Evolutionary conservation across 371 early-diverging fungal genomes (phyloP), one percentile per base, ranked within the genome.

Genomic region (Thermomucor indicae-seudaticae): DNA sequence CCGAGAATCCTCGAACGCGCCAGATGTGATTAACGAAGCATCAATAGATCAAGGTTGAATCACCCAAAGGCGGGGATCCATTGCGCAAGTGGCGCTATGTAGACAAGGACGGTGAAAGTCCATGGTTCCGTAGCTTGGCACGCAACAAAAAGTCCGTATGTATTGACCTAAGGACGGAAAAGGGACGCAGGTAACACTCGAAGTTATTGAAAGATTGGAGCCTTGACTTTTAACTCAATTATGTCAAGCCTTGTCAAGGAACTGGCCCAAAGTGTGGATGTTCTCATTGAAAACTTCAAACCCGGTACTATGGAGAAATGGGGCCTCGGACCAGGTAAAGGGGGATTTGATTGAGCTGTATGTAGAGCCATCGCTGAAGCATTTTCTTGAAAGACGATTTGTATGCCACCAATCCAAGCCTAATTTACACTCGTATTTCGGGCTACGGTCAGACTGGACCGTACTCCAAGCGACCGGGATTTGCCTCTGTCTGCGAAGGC

Each of bases 241-340:
- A 16, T 23, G 3, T 6, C n/a, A 31, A 79, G 79, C 22, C 45
- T 80, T 19, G 70, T 78, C 31, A 64, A 70, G 39, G 42, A 64
- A 20, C 42, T 80, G 12, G 77, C 76, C 5, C 61, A 69, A 22
- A 38, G 71, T 47, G 69, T 65, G 0, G 79, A 80, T 65, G 79
- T 80, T 1, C 50, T 80, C 7, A 69, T 80, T 28, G 81, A 80
- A 42, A 80, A 80, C 48, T 80, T 80, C 52, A 72, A 75, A 29
- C 79, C 79, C 14, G 78, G 75, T 14, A 77, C 78, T 3, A 77
- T 80, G 79, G 81, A 80, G 45, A 80, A 79, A 57, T 80, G 81
- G 81, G 77, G 77, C 4, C 57, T 80, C 31, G 81, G 81, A 4
- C 81, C 81, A 43, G 75, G 72, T 71, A 60, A 43, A 40, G 7